Percentiles rank a stretch among this genome's conserved stretches.
Evolutionary conservation across 2,329 filamentous ascomycete species (phyloP).

Genomic region (Ustulina deusta): DNA sequence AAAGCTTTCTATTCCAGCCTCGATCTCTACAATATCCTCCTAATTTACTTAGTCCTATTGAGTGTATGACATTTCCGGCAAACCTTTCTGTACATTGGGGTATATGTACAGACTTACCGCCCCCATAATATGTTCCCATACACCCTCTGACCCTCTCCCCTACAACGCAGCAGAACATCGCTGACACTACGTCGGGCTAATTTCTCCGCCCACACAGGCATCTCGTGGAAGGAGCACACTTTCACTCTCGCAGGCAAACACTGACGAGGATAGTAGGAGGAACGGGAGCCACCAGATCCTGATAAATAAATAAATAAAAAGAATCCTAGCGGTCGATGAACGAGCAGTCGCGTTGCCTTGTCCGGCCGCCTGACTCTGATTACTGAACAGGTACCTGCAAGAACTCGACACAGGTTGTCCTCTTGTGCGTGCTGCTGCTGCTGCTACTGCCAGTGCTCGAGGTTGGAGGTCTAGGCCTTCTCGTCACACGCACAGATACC

Average conservation of each 20-base stretch:
- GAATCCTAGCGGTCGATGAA: not conserved
- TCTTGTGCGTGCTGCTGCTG: conserved; percentile 12
- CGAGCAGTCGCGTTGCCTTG: too few species aligned
- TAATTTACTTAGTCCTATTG: too few species aligned
- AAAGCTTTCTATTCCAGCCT: too few species aligned
- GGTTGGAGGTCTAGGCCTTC: not conserved
- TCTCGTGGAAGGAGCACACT: conserved; percentile 10
- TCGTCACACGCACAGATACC: not conserved
- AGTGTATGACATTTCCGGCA: not conserved
- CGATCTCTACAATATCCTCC: too few species aligned
- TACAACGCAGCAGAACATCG: not conserved
- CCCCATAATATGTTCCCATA: too few species aligned
- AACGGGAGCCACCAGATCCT: not conserved
- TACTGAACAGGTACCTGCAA: conserved; percentile 9
- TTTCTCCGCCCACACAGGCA: not conserved
- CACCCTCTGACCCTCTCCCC: not conserved
- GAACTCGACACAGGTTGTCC: not conserved
- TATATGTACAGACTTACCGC: not conserved
- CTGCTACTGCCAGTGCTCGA: conserved; percentile 8
- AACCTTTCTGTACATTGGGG: not conserved
- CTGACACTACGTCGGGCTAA: not conserved
- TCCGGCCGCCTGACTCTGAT: conserved; percentile 1
- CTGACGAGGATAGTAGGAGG: not conserved
- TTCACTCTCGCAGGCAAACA: not conserved
- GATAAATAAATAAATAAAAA: not conserved